Percentiles rank a stretch among this genome's conserved stretches.
Conservation (phyloP, 805 yeast genomes). For the Brettanomyces naardenensis region DNA sequence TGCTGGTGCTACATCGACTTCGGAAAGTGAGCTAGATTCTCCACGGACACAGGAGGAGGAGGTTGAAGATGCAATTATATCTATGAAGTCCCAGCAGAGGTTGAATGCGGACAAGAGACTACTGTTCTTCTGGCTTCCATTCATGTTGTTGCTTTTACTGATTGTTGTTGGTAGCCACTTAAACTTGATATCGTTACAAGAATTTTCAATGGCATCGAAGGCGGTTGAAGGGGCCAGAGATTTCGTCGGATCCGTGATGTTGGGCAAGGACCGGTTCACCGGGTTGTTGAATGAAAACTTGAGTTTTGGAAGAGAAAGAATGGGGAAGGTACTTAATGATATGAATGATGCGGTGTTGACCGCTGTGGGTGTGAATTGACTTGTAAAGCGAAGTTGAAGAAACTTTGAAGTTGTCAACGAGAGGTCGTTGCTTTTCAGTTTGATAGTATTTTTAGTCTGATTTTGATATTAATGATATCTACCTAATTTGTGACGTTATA, state of each 20-base stretch:
- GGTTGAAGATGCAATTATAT: conserved; percentile 11
- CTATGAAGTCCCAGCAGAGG: conserved; percentile 32
- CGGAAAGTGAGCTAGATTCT: conserved; percentile 1
- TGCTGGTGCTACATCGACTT: background rate
- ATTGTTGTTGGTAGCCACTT: conserved; percentile 24
- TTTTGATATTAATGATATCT: no score
- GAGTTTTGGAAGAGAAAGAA: conserved; percentile 24
- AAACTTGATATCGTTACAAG: conserved; percentile 16
- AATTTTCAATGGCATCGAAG: conserved; percentile 15
- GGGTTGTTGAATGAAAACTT: conserved; percentile 27
- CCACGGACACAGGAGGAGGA: background rate
- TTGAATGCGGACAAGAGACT: conserved; percentile 73
- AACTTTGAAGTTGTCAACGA: no score
- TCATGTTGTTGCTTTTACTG: conserved; percentile 48
- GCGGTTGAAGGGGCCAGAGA: conserved; percentile 34
- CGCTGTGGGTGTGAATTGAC: conserved; percentile 27
- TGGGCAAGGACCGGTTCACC: conserved; percentile 36
- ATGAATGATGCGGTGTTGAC: conserved; percentile 35
- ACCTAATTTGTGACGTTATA: no score
- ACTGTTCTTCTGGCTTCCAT: conserved; percentile 87
- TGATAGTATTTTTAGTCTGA: no score
- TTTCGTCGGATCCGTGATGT: conserved; percentile 38
- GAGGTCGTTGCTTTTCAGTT: no score
- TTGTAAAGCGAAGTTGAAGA: no score
- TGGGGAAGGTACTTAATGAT: conserved; percentile 28